Evolutionary conservation across 2,329 filamentous ascomycete species (phyloP), one percentile per base, ranked within the genome.

Genomic region (Neoscytalidium dimidiatum): DNA sequence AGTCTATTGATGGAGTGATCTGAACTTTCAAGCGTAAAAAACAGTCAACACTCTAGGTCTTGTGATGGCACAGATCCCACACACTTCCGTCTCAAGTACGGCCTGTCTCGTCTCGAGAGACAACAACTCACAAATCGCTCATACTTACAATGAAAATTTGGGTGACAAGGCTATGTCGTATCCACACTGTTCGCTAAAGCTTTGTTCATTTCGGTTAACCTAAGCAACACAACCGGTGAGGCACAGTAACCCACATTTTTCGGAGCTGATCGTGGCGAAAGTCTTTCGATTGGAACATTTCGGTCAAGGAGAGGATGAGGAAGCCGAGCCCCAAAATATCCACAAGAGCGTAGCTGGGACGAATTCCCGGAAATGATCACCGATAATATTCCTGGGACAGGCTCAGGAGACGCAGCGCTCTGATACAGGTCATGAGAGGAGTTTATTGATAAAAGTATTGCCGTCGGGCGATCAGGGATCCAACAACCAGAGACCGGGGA

Each of bases 201-300:
- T 58, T 23, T 17, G 41, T n/a, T 60, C 56, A 60, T 60, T 60
- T 44, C 56, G 56, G 41, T 46, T 46, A 60, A 60, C n/a, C 11
- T n/a, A 5, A 28, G 26, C 41, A 28, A 26, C 46, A n/a, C 41
- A 46, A 19, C 41, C 8, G 41, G 41, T 46, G 56, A 60, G 56
- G 56, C 56, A 60, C 56, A 60, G 56, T 28, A 44, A 23, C 56
- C 56, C 56, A 60, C 29, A 35, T 46, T 46, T 44, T n/a, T 33
- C 41, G 26, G 38, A 3, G 11, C 21, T 23, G 56, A 41, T 33
- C 17, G 46, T 60, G 38, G 21, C 14, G 8, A 26, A 26, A 28
- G 13, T 17, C 19, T 23, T 28, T 29, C n/a, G 33, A 41, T 23
- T 23, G 21, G 52, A 33, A n/a, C 41, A 23, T 5, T 14, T n/a